A percentile compares a stretch with the other conserved stretches of the same genome.
These are phyloP conservation scores for Pezizomycotina sp. DNA, from an alignment of 2,329 filamentous ascomycete genomes.

Conservation along the genomic window DNA sequence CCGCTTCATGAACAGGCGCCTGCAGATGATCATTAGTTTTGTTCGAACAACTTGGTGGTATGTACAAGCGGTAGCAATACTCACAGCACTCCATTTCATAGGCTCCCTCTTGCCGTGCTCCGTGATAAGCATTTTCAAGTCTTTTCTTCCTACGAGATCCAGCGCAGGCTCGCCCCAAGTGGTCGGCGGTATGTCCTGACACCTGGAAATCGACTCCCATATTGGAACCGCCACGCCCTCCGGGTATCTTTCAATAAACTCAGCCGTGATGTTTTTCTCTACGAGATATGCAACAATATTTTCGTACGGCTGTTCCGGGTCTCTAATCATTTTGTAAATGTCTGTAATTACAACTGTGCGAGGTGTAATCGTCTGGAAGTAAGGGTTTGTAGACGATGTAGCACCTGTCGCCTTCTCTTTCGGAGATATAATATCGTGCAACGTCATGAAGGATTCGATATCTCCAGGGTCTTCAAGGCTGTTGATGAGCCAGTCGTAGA, in stretches of 20 bases:
- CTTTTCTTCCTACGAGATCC: slow-evolving; percentile 61
- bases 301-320: slow-evolving; percentile 36
- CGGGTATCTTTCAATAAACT: slow-evolving; percentile 65
- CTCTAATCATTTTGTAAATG: slow-evolving; percentile 44
- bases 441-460: slow-evolving; percentile 34
- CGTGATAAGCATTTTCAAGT: slow-evolving; percentile 52
- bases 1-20: slow-evolving; percentile 47
- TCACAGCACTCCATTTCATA: slow-evolving; percentile 26
- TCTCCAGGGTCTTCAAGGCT: slow-evolving; percentile 28
- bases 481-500: slow-evolving; percentile 40
- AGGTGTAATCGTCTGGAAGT: slow-evolving; percentile 36
- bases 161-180: slow-evolving; percentile 58
- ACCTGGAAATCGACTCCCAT: slow-evolving; percentile 68
- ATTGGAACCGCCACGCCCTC: slow-evolving; percentile 67
- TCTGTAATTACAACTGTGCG: slow-evolving; percentile 53
- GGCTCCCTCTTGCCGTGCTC: slow-evolving; percentile 30
- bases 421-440: slow-evolving; percentile 34
- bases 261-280: slow-evolving; percentile 47
- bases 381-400: slow-evolving; percentile 31
- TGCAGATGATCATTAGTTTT: slow-evolving; percentile 24
- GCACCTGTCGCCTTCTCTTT: slow-evolving; percentile 26
- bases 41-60: background rate
- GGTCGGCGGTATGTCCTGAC: slow-evolving; percentile 64
- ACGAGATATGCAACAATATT: slow-evolving; percentile 60
- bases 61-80: slow-evolving; percentile 1